Base-by-base conservation (phyloP, 257 asterid genomes). In the Knoxia roxburghii region DNA sequence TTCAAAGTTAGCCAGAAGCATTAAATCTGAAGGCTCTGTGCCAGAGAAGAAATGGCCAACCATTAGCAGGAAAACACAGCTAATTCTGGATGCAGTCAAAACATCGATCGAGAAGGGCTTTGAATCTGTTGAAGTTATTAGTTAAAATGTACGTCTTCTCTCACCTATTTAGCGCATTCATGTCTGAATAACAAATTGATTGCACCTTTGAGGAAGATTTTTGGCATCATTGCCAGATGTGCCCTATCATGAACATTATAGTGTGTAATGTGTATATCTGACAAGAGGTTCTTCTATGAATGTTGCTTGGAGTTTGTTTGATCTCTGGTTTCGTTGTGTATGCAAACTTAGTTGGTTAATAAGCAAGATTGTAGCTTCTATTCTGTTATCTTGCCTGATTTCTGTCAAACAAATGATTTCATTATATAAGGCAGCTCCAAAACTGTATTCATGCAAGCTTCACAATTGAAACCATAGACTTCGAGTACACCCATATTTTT, bases 1-100 rank as follows among this genome's bases (percentile, higher is more conserved):
- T 62, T 77, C 86, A 7, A 48, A 79, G 49, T 68, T 89, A 63
- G 94, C 84, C 33, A 56, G 57, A 12, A 58, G 65, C 68, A 73
- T 85, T 2, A 82, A 65, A 51, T 73, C 63, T 2, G 23, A 46
- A 40, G 87, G 89, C 3, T 68, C 61, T 0, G 57, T 64, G 57
- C 80, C 76, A 6, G 97, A 87, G 70, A 78, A 68, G 73, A 82
- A 81, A 17, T 89, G 97, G 97, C 77, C 81, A 35, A 68, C 60
- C 50, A 55, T 84, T 11, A 87, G 93, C 56, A 71, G 94, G 73
- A 84, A 89, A 72, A 89, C 97, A 7, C 85, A 87, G 45, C 73
- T 80, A 30, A 79, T 89, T 60, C 33, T 89, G 66, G 95, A 87
- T 73, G 94, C 93, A 4, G 88, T 89, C 51, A 84, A 74, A 82